Conservation (phyloP, 139 green algal species). For the Micractinium sp. region DNA sequence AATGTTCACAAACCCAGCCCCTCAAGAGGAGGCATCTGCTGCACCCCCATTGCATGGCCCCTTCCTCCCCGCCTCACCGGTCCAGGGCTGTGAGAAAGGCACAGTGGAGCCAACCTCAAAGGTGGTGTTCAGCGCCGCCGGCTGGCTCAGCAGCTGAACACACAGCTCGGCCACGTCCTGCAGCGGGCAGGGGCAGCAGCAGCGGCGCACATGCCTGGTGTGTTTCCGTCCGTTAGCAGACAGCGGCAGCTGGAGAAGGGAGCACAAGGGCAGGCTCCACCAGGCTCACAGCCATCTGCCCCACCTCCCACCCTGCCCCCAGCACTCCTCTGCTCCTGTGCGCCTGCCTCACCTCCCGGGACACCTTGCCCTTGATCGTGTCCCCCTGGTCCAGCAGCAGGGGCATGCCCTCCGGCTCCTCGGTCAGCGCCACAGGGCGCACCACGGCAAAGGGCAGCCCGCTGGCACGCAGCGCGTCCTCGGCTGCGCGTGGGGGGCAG, state of each 20-base stretch:
- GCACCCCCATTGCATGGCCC: no score
- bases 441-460: conserved; percentile 83
- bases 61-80: neutral
- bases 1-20: no score
- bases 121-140: conserved; percentile 64
- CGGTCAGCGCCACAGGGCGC: conserved; percentile 83
- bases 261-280: no score
- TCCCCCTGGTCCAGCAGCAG: conserved; percentile 90
- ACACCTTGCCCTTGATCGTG: conserved; percentile 62
- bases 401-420: conserved; percentile 74
- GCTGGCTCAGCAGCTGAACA: conserved; percentile 67
- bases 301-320: no score
- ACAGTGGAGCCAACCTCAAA: conserved; percentile 91
- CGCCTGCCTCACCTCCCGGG: conserved; percentile 11
- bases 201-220: neutral
- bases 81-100: conserved; percentile 80
- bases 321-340: no score
- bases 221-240: no score
- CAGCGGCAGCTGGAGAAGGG: no score
- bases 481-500: conserved; percentile 41
- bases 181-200: neutral
- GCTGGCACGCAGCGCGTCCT: conserved; percentile 79
- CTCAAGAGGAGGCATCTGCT: neutral
- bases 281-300: no score
- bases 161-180: conserved; percentile 91